A percentile compares a stretch with the other conserved stretches of the same genome.
Conservation (phyloP, 306 rosid species). For the Bauhinia variegata region DNA sequence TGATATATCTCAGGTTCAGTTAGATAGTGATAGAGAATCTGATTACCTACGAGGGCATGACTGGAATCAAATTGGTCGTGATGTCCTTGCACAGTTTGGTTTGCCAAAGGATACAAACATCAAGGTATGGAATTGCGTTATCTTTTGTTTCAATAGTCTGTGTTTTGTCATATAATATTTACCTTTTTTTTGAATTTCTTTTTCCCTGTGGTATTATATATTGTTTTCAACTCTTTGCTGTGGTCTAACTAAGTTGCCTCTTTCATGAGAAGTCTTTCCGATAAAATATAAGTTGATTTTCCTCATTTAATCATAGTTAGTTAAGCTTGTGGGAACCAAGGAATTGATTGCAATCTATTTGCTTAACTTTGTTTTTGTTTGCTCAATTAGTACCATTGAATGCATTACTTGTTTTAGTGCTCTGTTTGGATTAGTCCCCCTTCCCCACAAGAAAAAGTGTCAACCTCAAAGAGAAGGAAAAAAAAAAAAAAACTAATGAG, state of each 20-base stretch:
- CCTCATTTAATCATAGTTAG: not conserved
- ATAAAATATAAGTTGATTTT: constrained; percentile 25
- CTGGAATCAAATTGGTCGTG: constrained; percentile 66
- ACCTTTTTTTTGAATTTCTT: too few relatives aligned
- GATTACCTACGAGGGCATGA: constrained; percentile 57
- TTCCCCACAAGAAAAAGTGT: too few relatives aligned
- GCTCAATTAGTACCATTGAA: not conserved
- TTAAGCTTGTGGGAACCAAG: not conserved
- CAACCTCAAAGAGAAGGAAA: too few relatives aligned
- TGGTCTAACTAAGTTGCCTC: not conserved
- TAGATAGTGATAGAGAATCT: constrained; percentile 56
- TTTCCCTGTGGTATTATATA: not conserved
- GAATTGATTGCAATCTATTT: constrained; percentile 16
- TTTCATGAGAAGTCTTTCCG: constrained; percentile 7
- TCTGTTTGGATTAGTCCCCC: too few relatives aligned
- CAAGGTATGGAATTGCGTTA: constrained; percentile 60
- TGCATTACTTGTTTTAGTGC: not conserved
- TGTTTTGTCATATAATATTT: not conserved
- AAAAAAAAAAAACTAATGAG: too few relatives aligned
- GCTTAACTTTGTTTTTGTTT: not conserved
- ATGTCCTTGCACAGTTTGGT: constrained; percentile 56
- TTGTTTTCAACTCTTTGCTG: not conserved
- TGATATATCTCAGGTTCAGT: constrained; percentile 46
- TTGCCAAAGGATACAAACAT: constrained; percentile 62
- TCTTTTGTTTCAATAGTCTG: not conserved